phyloP scores from a whole-genome alignment of 148 eudicot genomes.

The Beta vulgaris region DNA sequence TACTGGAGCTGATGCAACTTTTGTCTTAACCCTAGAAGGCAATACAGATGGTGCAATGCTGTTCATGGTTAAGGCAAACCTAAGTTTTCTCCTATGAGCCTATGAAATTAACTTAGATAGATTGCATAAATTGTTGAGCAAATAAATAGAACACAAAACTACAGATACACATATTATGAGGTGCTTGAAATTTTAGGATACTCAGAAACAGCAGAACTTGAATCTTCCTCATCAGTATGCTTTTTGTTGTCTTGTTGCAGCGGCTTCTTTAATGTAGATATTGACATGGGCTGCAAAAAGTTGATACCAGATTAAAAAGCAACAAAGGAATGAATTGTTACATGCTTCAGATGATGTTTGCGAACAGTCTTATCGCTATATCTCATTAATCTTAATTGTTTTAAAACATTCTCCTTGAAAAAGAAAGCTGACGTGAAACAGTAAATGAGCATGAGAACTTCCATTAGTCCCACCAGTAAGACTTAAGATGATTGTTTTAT shows the following conservation, averaged over 20 bases:
- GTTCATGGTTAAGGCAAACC: constrained; percentile 39
- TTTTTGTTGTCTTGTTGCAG: constrained; percentile 62
- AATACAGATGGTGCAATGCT: constrained; percentile 43
- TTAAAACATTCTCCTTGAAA: not conserved
- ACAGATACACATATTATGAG: not conserved
- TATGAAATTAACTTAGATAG: constrained; percentile 2
- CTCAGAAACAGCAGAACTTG: constrained; percentile 61
- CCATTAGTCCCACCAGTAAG: not conserved
- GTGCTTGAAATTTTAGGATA: constrained; percentile 45
- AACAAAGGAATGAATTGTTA: not conserved
- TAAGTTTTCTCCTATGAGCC: constrained; percentile 1
- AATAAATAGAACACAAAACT: constrained; percentile 4
- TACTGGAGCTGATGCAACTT: constrained; percentile 63
- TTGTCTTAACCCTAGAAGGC: constrained; percentile 39
- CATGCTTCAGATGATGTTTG: not conserved
- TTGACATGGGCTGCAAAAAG: constrained; percentile 42
- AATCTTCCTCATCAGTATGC: constrained; percentile 68
- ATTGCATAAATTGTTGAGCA: not conserved
- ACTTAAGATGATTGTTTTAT: not conserved
- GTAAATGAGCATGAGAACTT: not conserved
- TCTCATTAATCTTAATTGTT: not conserved
- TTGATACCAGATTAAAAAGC: not conserved
- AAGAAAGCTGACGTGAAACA: not conserved
- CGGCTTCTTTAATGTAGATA: constrained; percentile 49
- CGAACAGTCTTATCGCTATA: not conserved